Conservation (phyloP, 495 filamentous ascomycete genomes). For the Penicillium atrosanguineum region DNA sequence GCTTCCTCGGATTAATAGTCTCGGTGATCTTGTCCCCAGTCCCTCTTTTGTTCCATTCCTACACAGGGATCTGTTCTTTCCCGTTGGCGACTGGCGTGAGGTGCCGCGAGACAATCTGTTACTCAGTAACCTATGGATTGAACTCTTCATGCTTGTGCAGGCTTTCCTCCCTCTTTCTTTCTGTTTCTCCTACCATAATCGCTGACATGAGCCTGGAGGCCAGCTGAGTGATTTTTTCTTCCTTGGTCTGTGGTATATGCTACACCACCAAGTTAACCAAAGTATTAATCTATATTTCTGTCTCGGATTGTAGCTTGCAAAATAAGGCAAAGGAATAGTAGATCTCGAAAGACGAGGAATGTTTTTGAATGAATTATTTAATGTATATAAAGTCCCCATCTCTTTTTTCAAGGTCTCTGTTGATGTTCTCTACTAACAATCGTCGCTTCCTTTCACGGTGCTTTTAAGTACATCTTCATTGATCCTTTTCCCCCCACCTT, state of each 20-base stretch:
- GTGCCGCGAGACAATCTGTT: not conserved
- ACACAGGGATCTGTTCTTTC: not conserved
- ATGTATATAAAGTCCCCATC: not conserved
- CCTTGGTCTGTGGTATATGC: not conserved
- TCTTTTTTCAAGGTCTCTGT: not conserved
- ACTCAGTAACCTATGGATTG: not conserved
- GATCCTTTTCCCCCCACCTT: not conserved
- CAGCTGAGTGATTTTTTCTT: not conserved
- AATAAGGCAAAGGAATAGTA: not conserved
- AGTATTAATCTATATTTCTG: not conserved
- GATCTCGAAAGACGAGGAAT: not conserved
- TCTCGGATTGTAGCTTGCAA: not conserved
- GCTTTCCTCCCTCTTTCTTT: not conserved
- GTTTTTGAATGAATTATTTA: too few species aligned
- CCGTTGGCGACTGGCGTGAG: not conserved
- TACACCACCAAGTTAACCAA: not conserved
- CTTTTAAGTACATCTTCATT: too few species aligned
- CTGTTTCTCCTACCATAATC: not conserved
- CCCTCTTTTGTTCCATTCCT: not conserved
- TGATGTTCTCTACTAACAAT: not conserved
- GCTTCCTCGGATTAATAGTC: not conserved
- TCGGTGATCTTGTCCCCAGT: not conserved
- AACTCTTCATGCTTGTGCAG: not conserved
- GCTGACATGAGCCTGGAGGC: not conserved
- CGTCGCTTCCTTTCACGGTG: not conserved